A percentile compares a stretch with the other conserved stretches of the same genome.
Conservation (phyloP, 257 asterid species). For the Nicotiana knightiana region DNA sequence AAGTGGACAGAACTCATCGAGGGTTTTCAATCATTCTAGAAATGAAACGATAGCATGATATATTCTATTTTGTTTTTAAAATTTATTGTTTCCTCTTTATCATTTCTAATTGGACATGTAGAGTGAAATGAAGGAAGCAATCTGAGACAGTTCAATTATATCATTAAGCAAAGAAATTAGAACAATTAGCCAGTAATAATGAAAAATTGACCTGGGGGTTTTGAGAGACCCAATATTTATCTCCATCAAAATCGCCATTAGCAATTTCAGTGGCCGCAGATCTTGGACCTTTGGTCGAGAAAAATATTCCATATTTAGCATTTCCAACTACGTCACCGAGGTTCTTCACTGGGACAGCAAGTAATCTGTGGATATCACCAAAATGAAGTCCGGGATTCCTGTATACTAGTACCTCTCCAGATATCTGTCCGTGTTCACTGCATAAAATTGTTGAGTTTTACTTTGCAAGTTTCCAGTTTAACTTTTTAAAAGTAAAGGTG, state of each 20-base stretch:
- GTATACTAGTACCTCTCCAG: slow-evolving; percentile 74
- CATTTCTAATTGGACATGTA: neutral
- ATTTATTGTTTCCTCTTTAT: neutral
- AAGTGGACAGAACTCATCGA: neutral
- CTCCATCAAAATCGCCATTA: slow-evolving; percentile 92
- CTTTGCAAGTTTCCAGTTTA: neutral
- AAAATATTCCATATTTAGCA: slow-evolving; percentile 78
- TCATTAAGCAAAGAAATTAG: neutral
- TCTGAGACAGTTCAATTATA: neutral
- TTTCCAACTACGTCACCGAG: slow-evolving; percentile 66
- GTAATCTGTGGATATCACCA: slow-evolving; percentile 67
- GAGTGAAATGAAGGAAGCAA: neutral
- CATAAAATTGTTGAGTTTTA: slow-evolving; percentile 11
- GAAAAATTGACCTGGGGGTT: slow-evolving; percentile 60
- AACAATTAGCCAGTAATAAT: neutral
- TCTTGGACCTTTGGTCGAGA: slow-evolving; percentile 64
- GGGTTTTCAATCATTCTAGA: neutral
- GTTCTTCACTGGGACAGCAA: slow-evolving; percentile 57
- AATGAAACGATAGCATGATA: neutral
- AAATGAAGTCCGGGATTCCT: slow-evolving; percentile 84
- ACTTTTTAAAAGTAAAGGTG: neutral
- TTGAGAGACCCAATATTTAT: slow-evolving; percentile 74
- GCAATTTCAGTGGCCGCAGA: slow-evolving; percentile 87
- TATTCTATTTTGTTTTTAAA: no score
- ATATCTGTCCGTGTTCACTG: slow-evolving; percentile 73